phyloP scores from a whole-genome alignment of 1,139 yeast genomes.

The Yamadazyma trypodendri region DNA sequence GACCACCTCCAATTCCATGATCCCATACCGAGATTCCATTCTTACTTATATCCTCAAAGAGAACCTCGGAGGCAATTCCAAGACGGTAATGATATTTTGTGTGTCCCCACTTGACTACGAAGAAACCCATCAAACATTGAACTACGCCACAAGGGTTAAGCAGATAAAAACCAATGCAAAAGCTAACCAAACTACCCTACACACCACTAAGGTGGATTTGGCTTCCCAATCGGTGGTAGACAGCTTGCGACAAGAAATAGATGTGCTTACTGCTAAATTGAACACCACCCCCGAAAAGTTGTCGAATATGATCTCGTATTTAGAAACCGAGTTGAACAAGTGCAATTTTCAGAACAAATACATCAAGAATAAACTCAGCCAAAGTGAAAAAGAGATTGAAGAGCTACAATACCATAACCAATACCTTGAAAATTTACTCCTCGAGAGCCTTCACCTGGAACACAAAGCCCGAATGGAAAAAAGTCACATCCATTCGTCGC shows the following conservation, averaged over 20 bases:
- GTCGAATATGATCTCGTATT: constrained; percentile 27
- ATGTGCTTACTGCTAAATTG: constrained; percentile 28
- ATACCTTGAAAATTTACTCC: constrained; percentile 22
- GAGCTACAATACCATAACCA: constrained; percentile 30
- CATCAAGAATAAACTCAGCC: constrained; percentile 21
- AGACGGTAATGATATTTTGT: constrained; percentile 75
- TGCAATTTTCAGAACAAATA: constrained; percentile 37
- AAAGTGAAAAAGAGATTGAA: constrained; percentile 19
- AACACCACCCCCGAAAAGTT: constrained; percentile 16
- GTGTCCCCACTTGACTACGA: constrained; percentile 74
- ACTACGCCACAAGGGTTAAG: constrained; percentile 76
- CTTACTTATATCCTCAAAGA: constrained; percentile 74
- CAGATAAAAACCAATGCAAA: constrained; percentile 62
- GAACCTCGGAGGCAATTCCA: constrained; percentile 71
- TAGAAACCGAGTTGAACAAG: constrained; percentile 31
- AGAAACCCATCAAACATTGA: constrained; percentile 68
- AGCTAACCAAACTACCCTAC: constrained; percentile 38
- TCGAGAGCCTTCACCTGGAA: constrained; percentile 2
- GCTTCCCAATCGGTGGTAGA: constrained; percentile 26
- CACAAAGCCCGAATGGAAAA: constrained; percentile 2
- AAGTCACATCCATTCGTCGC: neutral
- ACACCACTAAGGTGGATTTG: constrained; percentile 24
- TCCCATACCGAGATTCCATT: constrained; percentile 72
- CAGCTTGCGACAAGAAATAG: constrained; percentile 31
- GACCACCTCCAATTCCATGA: constrained; percentile 22